Conservation (phyloP, 2,329 filamentous ascomycete genomes). For the Ophiostoma himal-ulmi region DNA sequence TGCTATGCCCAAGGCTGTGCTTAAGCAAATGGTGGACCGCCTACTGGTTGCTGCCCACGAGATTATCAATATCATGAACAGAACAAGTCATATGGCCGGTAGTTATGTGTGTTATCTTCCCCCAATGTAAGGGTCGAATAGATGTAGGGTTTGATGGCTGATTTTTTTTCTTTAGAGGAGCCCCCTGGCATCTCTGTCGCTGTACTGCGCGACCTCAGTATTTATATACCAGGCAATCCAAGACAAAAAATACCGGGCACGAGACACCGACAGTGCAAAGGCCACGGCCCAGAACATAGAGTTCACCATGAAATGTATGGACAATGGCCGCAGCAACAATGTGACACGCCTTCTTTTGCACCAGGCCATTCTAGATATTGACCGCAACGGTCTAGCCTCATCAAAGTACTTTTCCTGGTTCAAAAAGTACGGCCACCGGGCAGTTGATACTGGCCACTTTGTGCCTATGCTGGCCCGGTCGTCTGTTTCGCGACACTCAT, state of each 20-base stretch:
- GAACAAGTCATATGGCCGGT: slow-evolving; percentile 57
- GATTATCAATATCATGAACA: slow-evolving; percentile 75
- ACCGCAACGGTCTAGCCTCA: slow-evolving; percentile 42
- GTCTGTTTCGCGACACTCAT: slow-evolving; percentile 39
- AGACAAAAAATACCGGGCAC: slow-evolving; percentile 16
- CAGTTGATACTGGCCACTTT: slow-evolving; percentile 30
- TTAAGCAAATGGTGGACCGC: slow-evolving; percentile 64
- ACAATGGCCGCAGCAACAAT: slow-evolving; percentile 64
- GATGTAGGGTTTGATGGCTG: slow-evolving; percentile 26
- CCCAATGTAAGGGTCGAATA: background rate
- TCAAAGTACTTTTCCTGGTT: slow-evolving; percentile 20
- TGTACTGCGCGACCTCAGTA: slow-evolving; percentile 80
- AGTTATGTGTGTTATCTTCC: slow-evolving; percentile 42
- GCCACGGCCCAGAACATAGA: slow-evolving; percentile 56
- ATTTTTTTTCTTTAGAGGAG: slow-evolving; percentile 52
- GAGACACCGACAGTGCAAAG: slow-evolving; percentile 24
- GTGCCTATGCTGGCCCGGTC: slow-evolving; percentile 47
- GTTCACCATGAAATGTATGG: slow-evolving; percentile 73
- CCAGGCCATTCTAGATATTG: slow-evolving; percentile 77
- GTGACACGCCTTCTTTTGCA: slow-evolving; percentile 80
- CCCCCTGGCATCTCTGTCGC: slow-evolving; percentile 71
- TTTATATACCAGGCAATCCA: slow-evolving; percentile 74
- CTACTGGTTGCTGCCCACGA: slow-evolving; percentile 77
- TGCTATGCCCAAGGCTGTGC: slow-evolving; percentile 57
- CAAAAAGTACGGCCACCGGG: slow-evolving; percentile 31